phyloP scores from a whole-genome alignment of 306 rosid genomes.

The Trifolium subterraneum region DNA sequence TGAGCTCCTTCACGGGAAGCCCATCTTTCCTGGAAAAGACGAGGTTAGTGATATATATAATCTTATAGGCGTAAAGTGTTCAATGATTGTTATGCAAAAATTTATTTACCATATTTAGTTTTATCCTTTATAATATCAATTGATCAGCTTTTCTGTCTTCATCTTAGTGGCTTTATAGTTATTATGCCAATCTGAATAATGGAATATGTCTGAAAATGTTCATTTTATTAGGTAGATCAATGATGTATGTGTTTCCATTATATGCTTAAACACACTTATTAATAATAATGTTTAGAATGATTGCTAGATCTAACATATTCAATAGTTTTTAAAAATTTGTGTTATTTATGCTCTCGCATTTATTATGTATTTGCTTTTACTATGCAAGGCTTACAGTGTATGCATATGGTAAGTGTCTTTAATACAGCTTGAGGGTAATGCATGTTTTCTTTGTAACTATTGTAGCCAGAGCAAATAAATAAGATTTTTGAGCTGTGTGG shows the following conservation, averaged over 20 bases:
- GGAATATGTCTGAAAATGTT: background rate
- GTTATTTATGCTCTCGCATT: background rate
- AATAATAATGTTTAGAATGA: background rate
- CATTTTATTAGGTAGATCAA: background rate
- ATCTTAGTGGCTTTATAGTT: background rate
- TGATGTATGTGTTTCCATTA: constrained; percentile 8
- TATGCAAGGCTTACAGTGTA: background rate
- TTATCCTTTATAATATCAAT: constrained; percentile 4
- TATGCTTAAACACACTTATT: background rate
- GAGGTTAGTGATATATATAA: constrained; percentile 54
- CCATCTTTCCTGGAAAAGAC: constrained; percentile 74
- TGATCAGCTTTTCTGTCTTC: constrained; percentile 1
- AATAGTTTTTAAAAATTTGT: background rate
- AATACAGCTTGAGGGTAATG: constrained; percentile 15
- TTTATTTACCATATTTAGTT: background rate
- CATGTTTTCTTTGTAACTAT: constrained; percentile 26
- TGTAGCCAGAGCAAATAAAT: constrained; percentile 73
- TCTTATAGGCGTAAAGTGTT: background rate
- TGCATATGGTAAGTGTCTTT: background rate
- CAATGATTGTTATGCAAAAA: background rate
- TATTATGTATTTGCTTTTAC: constrained; percentile 20
- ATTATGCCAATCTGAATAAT: background rate
- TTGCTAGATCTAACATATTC: constrained; percentile 4
- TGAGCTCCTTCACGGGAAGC: constrained; percentile 75
- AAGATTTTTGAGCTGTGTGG: constrained; percentile 80